phyloP scores from a whole-genome alignment of 1,284 basidiomycete species.

The Ganoderma resinaceum region DNA sequence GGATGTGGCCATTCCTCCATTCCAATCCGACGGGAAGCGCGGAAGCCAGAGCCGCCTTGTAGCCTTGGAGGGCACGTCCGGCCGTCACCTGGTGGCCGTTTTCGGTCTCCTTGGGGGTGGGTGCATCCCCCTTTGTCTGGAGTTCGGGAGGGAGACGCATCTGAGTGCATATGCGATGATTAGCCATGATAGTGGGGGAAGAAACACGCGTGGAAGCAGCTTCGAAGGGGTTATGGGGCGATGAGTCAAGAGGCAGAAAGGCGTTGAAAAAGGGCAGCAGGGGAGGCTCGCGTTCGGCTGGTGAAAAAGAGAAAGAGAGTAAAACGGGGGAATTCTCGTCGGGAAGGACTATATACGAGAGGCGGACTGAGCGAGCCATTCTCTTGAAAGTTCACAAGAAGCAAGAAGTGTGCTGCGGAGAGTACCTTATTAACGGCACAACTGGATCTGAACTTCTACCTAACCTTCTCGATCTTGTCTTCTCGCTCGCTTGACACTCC shows the following conservation, averaged over 20 bases:
- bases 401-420: background rate
- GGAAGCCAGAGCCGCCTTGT: background rate
- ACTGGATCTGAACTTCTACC: background rate
- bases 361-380: too few species aligned
- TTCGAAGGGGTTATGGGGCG: background rate
- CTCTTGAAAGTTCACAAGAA: too few species aligned
- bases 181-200: background rate
- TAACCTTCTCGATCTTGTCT: background rate
- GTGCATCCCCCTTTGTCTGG: background rate
- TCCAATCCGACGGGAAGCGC: background rate
- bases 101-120: background rate
- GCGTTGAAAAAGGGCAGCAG: background rate
- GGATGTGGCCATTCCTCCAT: background rate
- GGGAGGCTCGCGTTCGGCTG: background rate
- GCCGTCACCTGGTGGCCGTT: background rate
- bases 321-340: background rate
- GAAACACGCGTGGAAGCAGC: background rate
- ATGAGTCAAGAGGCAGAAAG: background rate
- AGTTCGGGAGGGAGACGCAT: background rate
- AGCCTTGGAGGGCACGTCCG: background rate
- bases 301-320: background rate
- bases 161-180: background rate
- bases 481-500: constrained; percentile 1
- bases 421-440: background rate
- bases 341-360: background rate